Base-by-base conservation (phyloP, 1,284 basidiomycete species). In the Schizophyllum commune region DNA sequence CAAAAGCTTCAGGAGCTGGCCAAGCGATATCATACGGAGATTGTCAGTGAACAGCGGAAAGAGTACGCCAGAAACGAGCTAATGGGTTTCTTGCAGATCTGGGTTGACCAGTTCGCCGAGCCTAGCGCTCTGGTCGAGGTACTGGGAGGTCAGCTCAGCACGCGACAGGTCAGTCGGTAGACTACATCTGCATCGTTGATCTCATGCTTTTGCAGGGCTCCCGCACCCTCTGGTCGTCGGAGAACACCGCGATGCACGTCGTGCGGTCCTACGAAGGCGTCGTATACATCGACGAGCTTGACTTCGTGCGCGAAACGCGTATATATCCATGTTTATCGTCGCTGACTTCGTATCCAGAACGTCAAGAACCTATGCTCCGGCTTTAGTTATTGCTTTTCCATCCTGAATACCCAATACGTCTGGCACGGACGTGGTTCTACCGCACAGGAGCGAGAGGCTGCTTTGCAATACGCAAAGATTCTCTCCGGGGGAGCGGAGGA, bases 231-330 rank as follows among this genome's bases (percentile, higher is more conserved):
- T 92, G 90, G 90, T 83, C 83, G 6, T 68, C 82, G 0, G 89
- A 91, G 60, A 92, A 92, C 65, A 91, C 88, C 4, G 78, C 88
- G 1, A 90, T 92, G 88, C 89, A 92, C 64, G 73, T 85, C 55
- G 78, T 90, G 32, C 81, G 88, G 61, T 78, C 76, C 1, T 67
- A 71, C 7, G 68, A 75, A n/a, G 82, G 79, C 5, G 71, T 80
- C 17, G 72, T 86, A 27, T 76, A 82, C 63, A 84, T 91, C 59
- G 89, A 92, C 64, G 88, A 92, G 69, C 77, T 85, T 55, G 87
- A 92, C 64, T 71, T 91, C 60, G 90, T 91, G 67, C 66, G 81
- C 76, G 8, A 27, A 27, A 27, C 27, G 15, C 11, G 34, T 57
- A 20, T 19, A 52, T 27, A 58, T 27, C 20, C 19, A 52, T 9